Evolutionary conservation across 139 green algal genomes (phyloP).

Genomic region (Pedinophyceae sp.): DNA sequence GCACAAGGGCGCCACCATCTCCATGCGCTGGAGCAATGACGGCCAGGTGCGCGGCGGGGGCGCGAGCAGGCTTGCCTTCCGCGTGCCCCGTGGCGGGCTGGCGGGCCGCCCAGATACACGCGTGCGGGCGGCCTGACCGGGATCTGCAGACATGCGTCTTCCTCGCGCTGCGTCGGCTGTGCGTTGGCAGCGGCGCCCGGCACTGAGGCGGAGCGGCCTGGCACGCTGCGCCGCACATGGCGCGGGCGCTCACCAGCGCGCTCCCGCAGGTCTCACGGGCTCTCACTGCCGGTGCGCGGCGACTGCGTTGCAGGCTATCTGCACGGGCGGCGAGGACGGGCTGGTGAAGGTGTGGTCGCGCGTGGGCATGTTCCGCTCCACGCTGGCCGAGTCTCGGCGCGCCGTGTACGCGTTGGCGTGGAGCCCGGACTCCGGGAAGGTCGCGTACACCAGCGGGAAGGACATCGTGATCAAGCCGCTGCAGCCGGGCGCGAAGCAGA

Average conservation of each 20-base stretch:
- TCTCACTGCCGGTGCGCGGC: background rate
- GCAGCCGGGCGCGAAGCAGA: constrained; percentile 18
- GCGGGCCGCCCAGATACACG: no score
- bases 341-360: constrained; percentile 58
- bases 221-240: background rate
- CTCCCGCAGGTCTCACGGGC: no score
- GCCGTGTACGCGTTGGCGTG: constrained; percentile 44
- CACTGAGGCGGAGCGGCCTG: no score
- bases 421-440: constrained; percentile 34
- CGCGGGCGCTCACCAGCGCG: background rate
- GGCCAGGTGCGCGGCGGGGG: no score
- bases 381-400: constrained; percentile 27
- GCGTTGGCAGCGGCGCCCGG: no score
- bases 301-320: background rate
- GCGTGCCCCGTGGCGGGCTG: no score
- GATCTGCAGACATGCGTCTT: no score
- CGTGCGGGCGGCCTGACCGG: no score
- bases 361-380: constrained; percentile 57
- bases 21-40: constrained; percentile 50
- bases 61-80: no score
- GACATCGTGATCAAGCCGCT: constrained; percentile 35
- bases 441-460: constrained; percentile 35
- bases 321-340: constrained; percentile 50
- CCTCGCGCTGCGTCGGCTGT: no score
- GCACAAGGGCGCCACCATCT: constrained; percentile 45